Evolutionary conservation across 352 stramenopile genomes (phyloP).

Genomic region (Phytopythium delawarense): DNA sequence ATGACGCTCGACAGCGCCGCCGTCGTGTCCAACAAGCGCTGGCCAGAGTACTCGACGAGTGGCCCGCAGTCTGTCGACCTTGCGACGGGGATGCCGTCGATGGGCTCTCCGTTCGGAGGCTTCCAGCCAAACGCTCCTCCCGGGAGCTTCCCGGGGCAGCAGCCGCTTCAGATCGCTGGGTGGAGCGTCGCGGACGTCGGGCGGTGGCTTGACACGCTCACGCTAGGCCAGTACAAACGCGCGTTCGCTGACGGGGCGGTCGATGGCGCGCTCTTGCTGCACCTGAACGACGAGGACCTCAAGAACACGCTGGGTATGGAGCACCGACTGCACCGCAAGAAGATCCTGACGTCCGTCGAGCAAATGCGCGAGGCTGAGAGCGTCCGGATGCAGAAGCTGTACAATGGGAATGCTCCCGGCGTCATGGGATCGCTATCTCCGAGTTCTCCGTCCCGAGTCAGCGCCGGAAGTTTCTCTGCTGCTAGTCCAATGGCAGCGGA

Average conservation of each 20-base stretch:
- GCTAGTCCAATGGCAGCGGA: background rate
- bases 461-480: background rate
- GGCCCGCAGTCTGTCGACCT: background rate
- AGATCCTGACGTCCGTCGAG: slow-evolving; percentile 89
- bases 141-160: slow-evolving; percentile 57
- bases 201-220: slow-evolving; percentile 89
- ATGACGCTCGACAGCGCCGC: slow-evolving; percentile 85
- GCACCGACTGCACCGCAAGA: slow-evolving; percentile 94
- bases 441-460: background rate
- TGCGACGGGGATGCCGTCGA: background rate
- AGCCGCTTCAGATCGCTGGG: slow-evolving; percentile 55
- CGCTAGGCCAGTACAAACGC: slow-evolving; percentile 85
- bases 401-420: slow-evolving; percentile 10
- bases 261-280: slow-evolving; percentile 87
- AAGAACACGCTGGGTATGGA: slow-evolving; percentile 94
- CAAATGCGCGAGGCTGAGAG: slow-evolving; percentile 58
- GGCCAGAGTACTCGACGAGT: slow-evolving; percentile 42
- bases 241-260: slow-evolving; percentile 87
- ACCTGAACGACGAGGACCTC: slow-evolving; percentile 90
- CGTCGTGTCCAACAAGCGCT: slow-evolving; percentile 54
- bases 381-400: slow-evolving; percentile 42
- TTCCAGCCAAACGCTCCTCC: slow-evolving; percentile 48
- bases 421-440: background rate
- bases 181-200: slow-evolving; percentile 89
- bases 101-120: slow-evolving; percentile 5